phyloP scores from a whole-genome alignment of 2,329 filamentous ascomycete species.

The Colletotrichum eremochloae region DNA sequence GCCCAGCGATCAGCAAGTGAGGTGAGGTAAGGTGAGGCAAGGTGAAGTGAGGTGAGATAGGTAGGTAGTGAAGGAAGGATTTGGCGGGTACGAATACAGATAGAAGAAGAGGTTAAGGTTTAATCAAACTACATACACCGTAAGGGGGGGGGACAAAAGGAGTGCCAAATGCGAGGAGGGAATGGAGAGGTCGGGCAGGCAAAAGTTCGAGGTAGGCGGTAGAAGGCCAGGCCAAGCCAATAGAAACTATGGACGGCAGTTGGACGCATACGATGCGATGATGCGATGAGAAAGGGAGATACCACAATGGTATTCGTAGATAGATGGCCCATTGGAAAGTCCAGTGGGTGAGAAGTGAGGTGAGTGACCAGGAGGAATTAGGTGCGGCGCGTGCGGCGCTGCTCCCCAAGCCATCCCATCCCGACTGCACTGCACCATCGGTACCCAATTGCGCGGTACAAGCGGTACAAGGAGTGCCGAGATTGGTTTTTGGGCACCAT shows the following conservation, averaged over 20 bases:
- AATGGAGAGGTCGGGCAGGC: slow-evolving; percentile 11
- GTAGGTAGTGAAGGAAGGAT: slow-evolving; percentile 8
- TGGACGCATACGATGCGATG: slow-evolving; percentile 13
- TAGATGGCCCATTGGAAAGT: neutral
- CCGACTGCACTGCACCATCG: neutral
- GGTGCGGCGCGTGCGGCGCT: slow-evolving; percentile 24
- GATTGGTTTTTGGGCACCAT: neutral
- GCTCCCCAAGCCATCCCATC: slow-evolving; percentile 8
- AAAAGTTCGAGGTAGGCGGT: slow-evolving; percentile 8
- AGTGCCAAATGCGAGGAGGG: neutral
- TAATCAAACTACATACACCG: neutral
- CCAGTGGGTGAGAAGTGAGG: neutral
- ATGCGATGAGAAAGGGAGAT: slow-evolving; percentile 32
- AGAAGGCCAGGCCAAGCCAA: slow-evolving; percentile 8
- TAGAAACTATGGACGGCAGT: neutral
- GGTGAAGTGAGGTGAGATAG: neutral
- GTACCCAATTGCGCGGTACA: slow-evolving; percentile 3
- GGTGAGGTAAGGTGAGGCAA: no score
- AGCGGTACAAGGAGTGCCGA: neutral
- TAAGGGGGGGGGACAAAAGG: neutral
- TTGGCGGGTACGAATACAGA: neutral
- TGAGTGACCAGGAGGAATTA: slow-evolving; percentile 13
- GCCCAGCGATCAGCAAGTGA: slow-evolving; percentile 1
- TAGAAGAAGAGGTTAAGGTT: neutral
- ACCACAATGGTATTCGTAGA: neutral